Base-by-base conservation (phyloP, 1,139 yeast species). In the Williopsis jadinii region DNA sequence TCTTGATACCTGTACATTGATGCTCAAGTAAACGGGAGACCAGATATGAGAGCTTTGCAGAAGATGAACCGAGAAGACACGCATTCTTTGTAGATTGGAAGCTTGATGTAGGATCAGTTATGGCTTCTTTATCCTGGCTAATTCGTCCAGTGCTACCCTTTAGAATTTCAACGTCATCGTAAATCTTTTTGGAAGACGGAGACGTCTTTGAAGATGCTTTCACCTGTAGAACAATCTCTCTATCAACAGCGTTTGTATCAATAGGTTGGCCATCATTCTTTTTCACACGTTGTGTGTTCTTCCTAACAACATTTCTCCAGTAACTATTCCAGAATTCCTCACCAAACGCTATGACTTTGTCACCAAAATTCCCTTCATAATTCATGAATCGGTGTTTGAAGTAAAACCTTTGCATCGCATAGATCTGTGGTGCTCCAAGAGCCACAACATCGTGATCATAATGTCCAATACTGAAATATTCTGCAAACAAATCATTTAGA, bases 371-470 rank as follows among this genome's bases (percentile, higher is more conserved):
- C 2, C 42, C 52, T 2, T 55, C 62, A 1, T 45, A 48, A 30
- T 65, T 59, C 27, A 41, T 11, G 44, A 76, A 70, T 38, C 84
- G 53, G 51, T 76, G 71, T 51, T 71, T 76, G 54, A 70, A 76
- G 52, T 66, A 75, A 45, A 75, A 72, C 27, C 68, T 74, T 49
- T 79, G 84, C 11, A 74, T 55, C 1, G 71, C 58, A 36, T 64
- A 63, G n/a, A 78, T 47, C 47, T 78, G 84, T 0, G 84, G 81
- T 11, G 78, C 82, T 1, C 84, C 83, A 61, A 71, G 77, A 0
- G 76, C 67, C 0, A 73, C 63, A 4, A 67, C 52, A 15, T 56
- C 54, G 8, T 51, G 58, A 5, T 47, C 30, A 10, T 59, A 53
- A 3, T 44, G 47, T 0, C 78, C 77, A 14, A 70, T 67, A 0